Percentiles rank a stretch among this genome's conserved stretches.
These are phyloP conservation scores for Candida orba DNA, from an alignment of 805 yeast genomes.

Conservation along the genomic window DNA sequence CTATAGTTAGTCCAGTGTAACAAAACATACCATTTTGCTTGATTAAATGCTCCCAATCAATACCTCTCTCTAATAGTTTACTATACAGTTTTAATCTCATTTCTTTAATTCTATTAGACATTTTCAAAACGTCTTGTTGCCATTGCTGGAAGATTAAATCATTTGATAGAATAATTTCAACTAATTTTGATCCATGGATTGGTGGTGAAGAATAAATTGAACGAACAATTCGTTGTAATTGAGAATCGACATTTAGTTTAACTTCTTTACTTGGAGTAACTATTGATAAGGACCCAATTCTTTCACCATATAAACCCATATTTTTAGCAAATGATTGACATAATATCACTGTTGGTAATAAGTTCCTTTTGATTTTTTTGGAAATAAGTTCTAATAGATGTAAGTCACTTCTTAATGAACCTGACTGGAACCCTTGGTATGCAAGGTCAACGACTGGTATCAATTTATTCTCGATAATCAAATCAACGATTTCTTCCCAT, in stretches of 20 bases:
- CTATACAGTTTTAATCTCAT: conserved; percentile 64
- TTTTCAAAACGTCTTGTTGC: conserved; percentile 71
- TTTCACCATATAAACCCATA: conserved; percentile 92
- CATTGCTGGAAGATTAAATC: conserved; percentile 60
- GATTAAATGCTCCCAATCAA: conserved; percentile 80
- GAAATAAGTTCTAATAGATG: conserved; percentile 42
- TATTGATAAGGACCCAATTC: conserved; percentile 77
- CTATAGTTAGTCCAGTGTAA: conserved; percentile 70
- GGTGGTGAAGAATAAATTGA: conserved; percentile 93
- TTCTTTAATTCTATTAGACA: conserved; percentile 70
- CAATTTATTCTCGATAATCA: conserved; percentile 48
- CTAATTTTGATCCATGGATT: conserved; percentile 87
- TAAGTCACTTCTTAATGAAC: conserved; percentile 70
- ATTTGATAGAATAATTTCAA: conserved; percentile 62
- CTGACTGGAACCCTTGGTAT: conserved; percentile 92
- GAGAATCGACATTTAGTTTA: conserved; percentile 55
- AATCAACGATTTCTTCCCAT: conserved; percentile 70
- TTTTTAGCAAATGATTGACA: conserved; percentile 95
- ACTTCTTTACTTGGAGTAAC: conserved; percentile 50
- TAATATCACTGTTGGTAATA: conserved; percentile 46
- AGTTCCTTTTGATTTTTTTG: conserved; percentile 32
- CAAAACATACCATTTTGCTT: conserved; percentile 96
- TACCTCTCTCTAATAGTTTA: conserved; percentile 45
- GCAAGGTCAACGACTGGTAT: conserved; percentile 90
- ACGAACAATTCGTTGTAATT: conserved; percentile 75